Percentiles rank a stretch among this genome's conserved stretches.
Conservation (phyloP, 2,329 filamentous ascomycete genomes). For the Pestalotiopsis sp. region DNA sequence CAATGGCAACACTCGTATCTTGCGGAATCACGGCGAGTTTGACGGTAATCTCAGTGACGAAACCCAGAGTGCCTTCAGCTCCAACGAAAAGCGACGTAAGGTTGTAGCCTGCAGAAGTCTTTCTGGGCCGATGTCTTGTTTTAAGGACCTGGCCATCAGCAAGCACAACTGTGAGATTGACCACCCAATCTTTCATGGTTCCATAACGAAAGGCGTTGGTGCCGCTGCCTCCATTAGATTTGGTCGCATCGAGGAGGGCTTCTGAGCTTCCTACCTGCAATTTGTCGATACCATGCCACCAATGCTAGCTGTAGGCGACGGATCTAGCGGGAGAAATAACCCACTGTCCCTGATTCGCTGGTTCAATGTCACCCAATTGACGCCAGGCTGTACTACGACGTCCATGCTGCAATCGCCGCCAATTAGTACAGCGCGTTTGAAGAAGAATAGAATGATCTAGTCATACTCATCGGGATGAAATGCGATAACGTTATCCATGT, state of each 20-base stretch:
- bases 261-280: constrained; percentile 39
- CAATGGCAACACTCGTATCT: constrained; percentile 66
- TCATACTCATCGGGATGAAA: constrained; percentile 61
- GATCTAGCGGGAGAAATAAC: constrained; percentile 72
- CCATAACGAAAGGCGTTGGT: constrained; percentile 68
- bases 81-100: constrained; percentile 70
- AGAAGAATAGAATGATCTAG: not conserved
- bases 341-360: constrained; percentile 62
- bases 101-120: constrained; percentile 74
- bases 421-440: not conserved
- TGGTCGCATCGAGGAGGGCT: not conserved
- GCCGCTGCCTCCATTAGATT: constrained; percentile 38
- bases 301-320: constrained; percentile 61
- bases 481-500: constrained; percentile 67
- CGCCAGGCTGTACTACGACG: constrained; percentile 69
- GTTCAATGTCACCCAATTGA: constrained; percentile 71
- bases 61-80: constrained; percentile 70
- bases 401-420: constrained; percentile 52
- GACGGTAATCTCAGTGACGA: constrained; percentile 71
- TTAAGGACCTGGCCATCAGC: constrained; percentile 69
- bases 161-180: constrained; percentile 71
- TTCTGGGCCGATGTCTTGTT: constrained; percentile 66
- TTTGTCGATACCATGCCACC: constrained; percentile 69
- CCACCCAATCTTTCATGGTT: constrained; percentile 77
- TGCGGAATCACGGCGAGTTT: constrained; percentile 68